Evolutionary conservation across 2,329 filamentous ascomycete species (phyloP), one percentile per base, ranked within the genome.

Genomic region (Trichoderma harzianum): DNA sequence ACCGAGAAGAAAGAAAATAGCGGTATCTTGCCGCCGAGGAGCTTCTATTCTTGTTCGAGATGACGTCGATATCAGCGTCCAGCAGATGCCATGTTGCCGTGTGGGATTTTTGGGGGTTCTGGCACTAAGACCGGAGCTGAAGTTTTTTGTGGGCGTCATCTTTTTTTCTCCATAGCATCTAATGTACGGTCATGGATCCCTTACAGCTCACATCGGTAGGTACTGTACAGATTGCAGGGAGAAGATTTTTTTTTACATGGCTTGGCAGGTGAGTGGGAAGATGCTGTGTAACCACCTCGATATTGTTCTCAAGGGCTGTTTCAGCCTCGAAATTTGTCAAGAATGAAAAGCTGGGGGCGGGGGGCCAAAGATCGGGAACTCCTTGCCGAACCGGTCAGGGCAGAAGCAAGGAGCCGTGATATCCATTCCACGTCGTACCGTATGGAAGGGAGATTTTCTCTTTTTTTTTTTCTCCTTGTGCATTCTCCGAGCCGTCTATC

Each of bases 221-320:
- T 36, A 65, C 62, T 36, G 34, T 36, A 36, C 14, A 18, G 63
- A 16, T 21, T 51, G 62, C 62, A 28, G 30, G 28, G 21, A 26
- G 28, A 34, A 34, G 8, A 14, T 3, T 2, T 39, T 39, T 39
- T n/a, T 16, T 16, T 12, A 47, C 26, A 51, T 7, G 34, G 36
- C 39, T 18, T 47, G 26, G 26, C 14, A 24, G 3, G 39, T n/a
- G 12, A 11, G 24, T 24, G 28, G 26, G 18, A 16, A n/a, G 21
- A 69, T 62, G 57, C 66, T 69, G 66, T 69, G 66, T 69, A 62
- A 69, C 66, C 57, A 69, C 57, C 57, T 21, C 28, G 30, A 51
- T 53, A 61, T 51, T 47, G 28, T 53, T 51, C 21, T 11, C 11
- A 28, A 24, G 39, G 36, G 18, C 55, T 34, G 53, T 55, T 57